Conservation (phyloP, 805 yeast species). For the Zygoascus ofunaensis region DNA sequence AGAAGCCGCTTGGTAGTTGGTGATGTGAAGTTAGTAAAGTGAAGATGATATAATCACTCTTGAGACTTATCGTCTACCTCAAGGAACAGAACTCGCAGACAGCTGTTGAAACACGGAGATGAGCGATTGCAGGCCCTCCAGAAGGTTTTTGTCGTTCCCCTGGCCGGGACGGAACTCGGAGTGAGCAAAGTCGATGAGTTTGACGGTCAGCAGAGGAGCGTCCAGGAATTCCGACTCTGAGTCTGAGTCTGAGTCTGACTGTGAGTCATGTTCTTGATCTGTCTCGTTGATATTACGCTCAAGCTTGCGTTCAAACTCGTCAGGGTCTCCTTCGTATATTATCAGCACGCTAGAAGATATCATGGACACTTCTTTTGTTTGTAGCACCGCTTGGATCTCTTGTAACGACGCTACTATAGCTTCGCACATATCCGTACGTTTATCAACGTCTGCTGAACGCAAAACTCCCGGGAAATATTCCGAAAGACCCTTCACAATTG, state of each 20-base stretch:
- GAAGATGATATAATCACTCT: too few species aligned
- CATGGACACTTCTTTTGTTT: conserved; percentile 54
- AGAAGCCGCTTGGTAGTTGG: too few species aligned
- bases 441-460: conserved; percentile 9
- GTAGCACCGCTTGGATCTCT: conserved; percentile 53
- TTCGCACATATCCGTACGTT: conserved; percentile 24
- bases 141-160: conserved; percentile 63
- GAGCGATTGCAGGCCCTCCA: conserved; percentile 61
- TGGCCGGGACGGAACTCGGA: conserved; percentile 51
- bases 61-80: too few species aligned
- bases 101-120: conserved; percentile 23
- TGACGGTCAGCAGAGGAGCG: conserved; percentile 46
- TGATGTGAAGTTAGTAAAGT: too few species aligned
- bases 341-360: conserved; percentile 66
- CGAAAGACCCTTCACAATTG: conserved; percentile 36
- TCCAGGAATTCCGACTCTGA: conserved; percentile 17
- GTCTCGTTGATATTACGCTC: conserved; percentile 23
- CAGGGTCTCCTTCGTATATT: conserved; percentile 58
- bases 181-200: conserved; percentile 88
- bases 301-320: conserved; percentile 41
- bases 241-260: conserved; percentile 11
- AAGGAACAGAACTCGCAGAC: neutral
- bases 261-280: conserved; percentile 20
- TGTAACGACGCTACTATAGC: conserved; percentile 53
- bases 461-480: conserved; percentile 32